phyloP scores from a whole-genome alignment of 108 stramenopile species.

The Cyclotella atomus region DNA sequence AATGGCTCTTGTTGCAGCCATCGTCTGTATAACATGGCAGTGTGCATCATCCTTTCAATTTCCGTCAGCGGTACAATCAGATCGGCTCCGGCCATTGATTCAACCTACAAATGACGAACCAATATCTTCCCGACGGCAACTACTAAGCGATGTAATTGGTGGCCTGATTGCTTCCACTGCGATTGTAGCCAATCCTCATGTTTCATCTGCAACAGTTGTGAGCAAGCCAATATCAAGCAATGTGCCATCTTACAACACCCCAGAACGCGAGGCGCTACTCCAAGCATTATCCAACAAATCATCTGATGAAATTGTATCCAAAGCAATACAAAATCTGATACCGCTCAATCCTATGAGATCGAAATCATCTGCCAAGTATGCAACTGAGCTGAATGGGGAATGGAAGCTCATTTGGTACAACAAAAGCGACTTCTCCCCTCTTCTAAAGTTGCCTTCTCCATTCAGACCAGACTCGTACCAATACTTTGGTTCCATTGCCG shows the following conservation, averaged over 20 bases:
- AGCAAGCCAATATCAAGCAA: neutral
- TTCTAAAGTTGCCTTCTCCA: conserved; percentile 66
- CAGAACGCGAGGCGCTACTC: conserved; percentile 39
- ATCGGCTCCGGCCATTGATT: too few relatives aligned
- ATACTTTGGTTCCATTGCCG: conserved; percentile 60
- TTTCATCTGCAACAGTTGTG: conserved; percentile 24
- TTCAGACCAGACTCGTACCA: conserved; percentile 70
- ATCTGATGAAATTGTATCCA: conserved; percentile 29
- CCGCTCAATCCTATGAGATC: conserved; percentile 23
- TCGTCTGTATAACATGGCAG: too few relatives aligned
- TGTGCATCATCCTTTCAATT: too few relatives aligned
- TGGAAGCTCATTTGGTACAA: conserved; percentile 74
- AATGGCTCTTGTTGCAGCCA: too few relatives aligned
- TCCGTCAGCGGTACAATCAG: too few relatives aligned
- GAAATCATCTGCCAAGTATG: conserved; percentile 12
- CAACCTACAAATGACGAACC: conserved; percentile 2
- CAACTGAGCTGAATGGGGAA: conserved; percentile 56
- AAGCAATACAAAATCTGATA: conserved; percentile 36
- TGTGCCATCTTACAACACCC: neutral
- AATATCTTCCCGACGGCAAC: neutral
- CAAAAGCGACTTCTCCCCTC: conserved; percentile 74
- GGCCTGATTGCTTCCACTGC: conserved; percentile 7
- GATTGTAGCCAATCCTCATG: neutral
- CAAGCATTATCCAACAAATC: conserved; percentile 35
- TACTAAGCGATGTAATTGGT: neutral